Evolutionary conservation across 108 stramenopile species (phyloP).

Genomic region (Fistulifera solaris): DNA sequence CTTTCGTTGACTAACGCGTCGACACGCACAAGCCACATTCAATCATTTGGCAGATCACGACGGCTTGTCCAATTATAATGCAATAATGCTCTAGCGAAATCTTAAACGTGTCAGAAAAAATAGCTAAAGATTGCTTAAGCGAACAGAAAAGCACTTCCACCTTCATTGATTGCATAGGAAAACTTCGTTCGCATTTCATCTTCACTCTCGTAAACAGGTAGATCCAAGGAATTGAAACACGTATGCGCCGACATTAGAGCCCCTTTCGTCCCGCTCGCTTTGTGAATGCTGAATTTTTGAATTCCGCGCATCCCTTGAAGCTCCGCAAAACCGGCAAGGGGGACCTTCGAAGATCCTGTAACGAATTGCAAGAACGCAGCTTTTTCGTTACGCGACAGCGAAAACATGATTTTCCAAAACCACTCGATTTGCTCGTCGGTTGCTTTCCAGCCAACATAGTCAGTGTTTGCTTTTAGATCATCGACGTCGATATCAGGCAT

Average conservation of each 20-base stretch:
- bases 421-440: conserved; percentile 85
- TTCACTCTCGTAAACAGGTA: conserved; percentile 82
- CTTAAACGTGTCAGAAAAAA: no score
- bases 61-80: no score
- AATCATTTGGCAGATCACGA: no score
- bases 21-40: no score
- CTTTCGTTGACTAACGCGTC: no score
- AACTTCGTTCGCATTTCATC: conserved; percentile 87
- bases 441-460: conserved; percentile 83
- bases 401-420: conserved; percentile 94
- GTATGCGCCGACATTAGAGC: conserved; percentile 93
- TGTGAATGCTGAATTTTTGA: conserved; percentile 94
- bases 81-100: no score
- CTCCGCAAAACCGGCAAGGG: conserved; percentile 90
- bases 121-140: conserved; percentile 26
- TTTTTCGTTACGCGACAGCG: conserved; percentile 80
- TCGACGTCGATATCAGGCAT: conserved; percentile 93
- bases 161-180: conserved; percentile 87
- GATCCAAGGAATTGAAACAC: conserved; percentile 93
- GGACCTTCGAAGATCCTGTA: conserved; percentile 90
- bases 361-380: conserved; percentile 94
- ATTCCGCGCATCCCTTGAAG: conserved; percentile 94
- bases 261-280: conserved; percentile 52
- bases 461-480: conserved; percentile 88
- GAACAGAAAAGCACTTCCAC: conserved; percentile 71